Evolutionary conservation across 805 yeast species (phyloP).

Genomic region (Isabelozyma heimii): DNA sequence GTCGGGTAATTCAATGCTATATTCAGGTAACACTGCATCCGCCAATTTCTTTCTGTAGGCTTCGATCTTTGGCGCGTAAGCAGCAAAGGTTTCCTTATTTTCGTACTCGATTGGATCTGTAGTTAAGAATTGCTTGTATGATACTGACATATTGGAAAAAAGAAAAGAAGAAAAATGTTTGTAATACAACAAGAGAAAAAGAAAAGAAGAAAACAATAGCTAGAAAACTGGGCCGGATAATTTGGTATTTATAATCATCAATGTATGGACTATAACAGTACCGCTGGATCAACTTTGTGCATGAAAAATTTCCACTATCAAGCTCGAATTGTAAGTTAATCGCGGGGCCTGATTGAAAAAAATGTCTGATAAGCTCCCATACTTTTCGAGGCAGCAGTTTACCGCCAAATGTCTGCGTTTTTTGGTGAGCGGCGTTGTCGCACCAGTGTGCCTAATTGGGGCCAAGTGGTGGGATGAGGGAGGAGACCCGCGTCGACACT

Average conservation of each 20-base stretch:
- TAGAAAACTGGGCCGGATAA: neutral
- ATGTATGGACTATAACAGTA: too few species aligned
- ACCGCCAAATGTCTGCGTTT: neutral
- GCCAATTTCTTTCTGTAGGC: slow-evolving; percentile 31
- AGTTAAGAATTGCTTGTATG: slow-evolving; percentile 23
- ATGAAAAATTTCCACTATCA: too few species aligned
- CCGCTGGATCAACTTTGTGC: too few species aligned
- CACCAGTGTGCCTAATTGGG: neutral
- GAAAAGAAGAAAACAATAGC: neutral
- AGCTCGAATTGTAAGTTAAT: neutral
- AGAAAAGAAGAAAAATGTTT: neutral
- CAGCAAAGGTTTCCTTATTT: slow-evolving; percentile 39
- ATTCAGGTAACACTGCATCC: slow-evolving; percentile 27
- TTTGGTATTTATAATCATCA: neutral
- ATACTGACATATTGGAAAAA: slow-evolving; percentile 5
- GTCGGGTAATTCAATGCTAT: slow-evolving; percentile 29
- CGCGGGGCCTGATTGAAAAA: neutral
- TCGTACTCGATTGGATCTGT: slow-evolving; percentile 34
- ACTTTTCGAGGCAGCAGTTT: neutral
- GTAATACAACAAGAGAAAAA: neutral
- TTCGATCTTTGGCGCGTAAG: slow-evolving; percentile 48
- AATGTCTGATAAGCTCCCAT: neutral
- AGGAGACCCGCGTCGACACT: neutral
- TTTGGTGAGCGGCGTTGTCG: neutral
- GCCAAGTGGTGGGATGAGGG: neutral